A percentile compares a stretch with the other conserved stretches of the same genome.
These are phyloP conservation scores for Boletus mariae DNA, from an alignment of 1,284 basidiomycete genomes.

Conservation along the genomic window DNA sequence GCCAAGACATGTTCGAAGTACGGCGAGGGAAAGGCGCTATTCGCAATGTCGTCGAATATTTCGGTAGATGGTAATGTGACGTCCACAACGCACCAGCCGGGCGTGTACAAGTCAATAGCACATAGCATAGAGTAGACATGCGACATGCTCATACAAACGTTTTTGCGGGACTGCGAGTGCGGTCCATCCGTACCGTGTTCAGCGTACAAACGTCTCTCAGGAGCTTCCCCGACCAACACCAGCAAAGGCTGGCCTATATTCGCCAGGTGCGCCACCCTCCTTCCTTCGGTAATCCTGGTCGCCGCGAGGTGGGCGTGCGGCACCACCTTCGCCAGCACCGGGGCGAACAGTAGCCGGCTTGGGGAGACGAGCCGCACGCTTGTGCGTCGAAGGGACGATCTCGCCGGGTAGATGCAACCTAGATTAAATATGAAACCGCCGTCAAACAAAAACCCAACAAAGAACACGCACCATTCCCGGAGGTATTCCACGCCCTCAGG, in stretches of 20 bases:
- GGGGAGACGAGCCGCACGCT: conserved; percentile 80
- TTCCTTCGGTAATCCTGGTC: conserved; percentile 90
- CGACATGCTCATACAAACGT: conserved; percentile 39
- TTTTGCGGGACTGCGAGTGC: conserved; percentile 27
- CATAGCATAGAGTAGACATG: conserved; percentile 38
- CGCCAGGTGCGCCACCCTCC: conserved; percentile 74
- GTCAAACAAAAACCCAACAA: background rate
- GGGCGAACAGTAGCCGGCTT: conserved; percentile 72
- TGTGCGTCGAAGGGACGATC: conserved; percentile 94
- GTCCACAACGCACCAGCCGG: background rate
- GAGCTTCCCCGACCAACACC: conserved; percentile 88
- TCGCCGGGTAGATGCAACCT: conserved; percentile 91
- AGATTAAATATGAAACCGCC: background rate
- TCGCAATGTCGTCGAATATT: conserved; percentile 27
- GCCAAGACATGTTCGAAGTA: conserved; percentile 10
- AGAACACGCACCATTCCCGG: conserved; percentile 73
- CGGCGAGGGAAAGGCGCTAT: conserved; percentile 7
- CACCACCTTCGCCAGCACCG: conserved; percentile 58
- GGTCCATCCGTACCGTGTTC: background rate
- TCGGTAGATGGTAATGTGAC: conserved; percentile 15
- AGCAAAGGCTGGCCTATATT: conserved; percentile 81
- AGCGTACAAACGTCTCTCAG: conserved; percentile 40
- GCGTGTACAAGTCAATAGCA: conserved; percentile 21
- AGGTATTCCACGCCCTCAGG: conserved; percentile 94
- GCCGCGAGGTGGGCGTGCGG: conserved; percentile 83